These are phyloP conservation scores for Pseudozyma pruni DNA, from an alignment of 1,284 basidiomycete species.

Conservation along the genomic window DNA sequence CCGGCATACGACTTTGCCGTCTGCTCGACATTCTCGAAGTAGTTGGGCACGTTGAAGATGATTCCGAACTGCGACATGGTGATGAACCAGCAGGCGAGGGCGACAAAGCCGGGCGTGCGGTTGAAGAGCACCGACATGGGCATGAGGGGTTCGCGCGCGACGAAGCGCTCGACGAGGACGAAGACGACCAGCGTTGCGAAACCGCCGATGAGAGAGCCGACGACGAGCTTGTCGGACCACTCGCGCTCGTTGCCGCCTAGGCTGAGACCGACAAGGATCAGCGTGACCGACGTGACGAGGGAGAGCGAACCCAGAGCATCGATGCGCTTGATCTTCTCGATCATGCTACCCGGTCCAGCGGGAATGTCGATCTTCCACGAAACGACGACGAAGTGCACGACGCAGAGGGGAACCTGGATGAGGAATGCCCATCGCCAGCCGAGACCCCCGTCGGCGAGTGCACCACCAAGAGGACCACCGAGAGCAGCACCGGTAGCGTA, in stretches of 20 bases:
- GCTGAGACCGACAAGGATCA: slow-evolving; percentile 67
- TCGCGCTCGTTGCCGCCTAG: slow-evolving; percentile 64
- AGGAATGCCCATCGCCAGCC: slow-evolving; percentile 67
- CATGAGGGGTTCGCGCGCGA: slow-evolving; percentile 69
- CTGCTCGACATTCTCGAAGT: slow-evolving; percentile 68
- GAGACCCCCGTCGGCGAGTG: slow-evolving; percentile 56
- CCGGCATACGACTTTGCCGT: slow-evolving; percentile 66
- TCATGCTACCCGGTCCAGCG: slow-evolving; percentile 66
- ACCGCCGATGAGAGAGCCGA: slow-evolving; percentile 56
- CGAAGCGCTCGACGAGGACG: slow-evolving; percentile 70
- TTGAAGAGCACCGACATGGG: slow-evolving; percentile 68
- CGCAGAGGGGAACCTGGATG: slow-evolving; percentile 67
- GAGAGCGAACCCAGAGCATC: slow-evolving; percentile 68
- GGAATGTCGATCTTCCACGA: slow-evolving; percentile 69
- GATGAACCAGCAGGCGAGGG: slow-evolving; percentile 69
- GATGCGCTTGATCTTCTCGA: slow-evolving; percentile 69
- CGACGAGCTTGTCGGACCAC: slow-evolving; percentile 59
- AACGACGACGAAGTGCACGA: slow-evolving; percentile 67
- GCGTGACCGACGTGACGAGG: slow-evolving; percentile 67
- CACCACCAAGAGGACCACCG: slow-evolving; percentile 63
- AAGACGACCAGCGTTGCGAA: slow-evolving; percentile 72
- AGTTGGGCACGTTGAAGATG: slow-evolving; percentile 67
- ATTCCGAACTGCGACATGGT: slow-evolving; percentile 68
- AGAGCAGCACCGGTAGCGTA: slow-evolving; percentile 67
- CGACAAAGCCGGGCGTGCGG: slow-evolving; percentile 68